Conservation (phyloP, 116 monocot species). For the Posidonia oceanica region DNA sequence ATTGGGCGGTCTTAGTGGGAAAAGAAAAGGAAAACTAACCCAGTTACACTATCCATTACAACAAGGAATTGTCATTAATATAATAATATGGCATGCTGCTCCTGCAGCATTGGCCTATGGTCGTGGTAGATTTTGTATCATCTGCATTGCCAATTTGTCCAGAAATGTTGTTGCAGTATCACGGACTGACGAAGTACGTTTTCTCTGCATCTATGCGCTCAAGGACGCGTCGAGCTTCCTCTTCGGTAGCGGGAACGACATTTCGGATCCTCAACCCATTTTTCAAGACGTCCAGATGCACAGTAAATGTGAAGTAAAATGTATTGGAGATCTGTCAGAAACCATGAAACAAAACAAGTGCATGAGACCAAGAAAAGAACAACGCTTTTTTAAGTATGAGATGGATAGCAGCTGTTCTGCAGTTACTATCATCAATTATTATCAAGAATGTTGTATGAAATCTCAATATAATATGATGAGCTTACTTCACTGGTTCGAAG, state of each 20-base stretch:
- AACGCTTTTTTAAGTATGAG: too few species aligned
- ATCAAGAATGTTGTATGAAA: too few species aligned
- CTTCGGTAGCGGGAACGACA: constrained; percentile 91
- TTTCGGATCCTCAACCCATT: constrained; percentile 64
- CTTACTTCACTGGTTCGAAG: constrained; percentile 80
- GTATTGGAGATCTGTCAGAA: constrained; percentile 76
- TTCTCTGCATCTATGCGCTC: constrained; percentile 85
- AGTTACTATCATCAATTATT: too few species aligned
- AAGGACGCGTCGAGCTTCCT: constrained; percentile 73
- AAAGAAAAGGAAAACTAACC: too few species aligned
- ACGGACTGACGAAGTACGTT: neutral
- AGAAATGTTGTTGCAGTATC: neutral
- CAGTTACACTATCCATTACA: too few species aligned
- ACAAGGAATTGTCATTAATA: neutral
- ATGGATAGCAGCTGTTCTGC: too few species aligned
- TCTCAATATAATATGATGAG: neutral
- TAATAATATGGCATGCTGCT: neutral
- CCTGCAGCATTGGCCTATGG: neutral
- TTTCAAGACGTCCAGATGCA: constrained; percentile 36
- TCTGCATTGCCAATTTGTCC: neutral
- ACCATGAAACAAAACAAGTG: neutral
- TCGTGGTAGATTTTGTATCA: neutral
- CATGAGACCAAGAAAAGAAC: neutral
- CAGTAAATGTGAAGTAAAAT: constrained; percentile 93
- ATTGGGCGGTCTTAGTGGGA: too few species aligned